Conservation (phyloP, 352 stramenopile genomes). For the Pythium coloratum region DNA sequence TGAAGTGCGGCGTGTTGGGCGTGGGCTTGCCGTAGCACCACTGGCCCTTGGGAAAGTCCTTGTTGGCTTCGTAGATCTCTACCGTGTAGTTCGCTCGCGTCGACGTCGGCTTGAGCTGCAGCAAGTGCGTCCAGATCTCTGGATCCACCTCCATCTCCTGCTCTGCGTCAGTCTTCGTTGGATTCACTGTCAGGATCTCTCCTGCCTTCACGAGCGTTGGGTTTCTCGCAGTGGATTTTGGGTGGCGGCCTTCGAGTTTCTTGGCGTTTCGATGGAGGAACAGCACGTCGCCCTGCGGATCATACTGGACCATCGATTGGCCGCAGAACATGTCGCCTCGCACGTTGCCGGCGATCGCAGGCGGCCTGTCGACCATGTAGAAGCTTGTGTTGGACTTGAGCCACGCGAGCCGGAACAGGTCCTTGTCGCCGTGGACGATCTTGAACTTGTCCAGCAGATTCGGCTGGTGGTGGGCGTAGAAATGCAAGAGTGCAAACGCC, state of each 20-base stretch:
- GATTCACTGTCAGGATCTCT: background rate
- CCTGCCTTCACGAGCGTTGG: background rate
- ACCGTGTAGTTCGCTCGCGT: constrained; percentile 47
- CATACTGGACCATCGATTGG: constrained; percentile 77
- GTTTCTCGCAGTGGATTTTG: background rate
- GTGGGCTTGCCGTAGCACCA: constrained; percentile 52
- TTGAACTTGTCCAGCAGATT: constrained; percentile 62
- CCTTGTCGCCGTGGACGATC: constrained; percentile 74
- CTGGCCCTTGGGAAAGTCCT: constrained; percentile 42
- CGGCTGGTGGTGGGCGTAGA: constrained; percentile 60
- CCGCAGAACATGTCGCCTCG: constrained; percentile 58
- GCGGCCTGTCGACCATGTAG: constrained; percentile 60
- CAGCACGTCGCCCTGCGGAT: constrained; percentile 46
- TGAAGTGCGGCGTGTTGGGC: constrained; percentile 32
- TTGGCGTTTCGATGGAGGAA: constrained; percentile 77
- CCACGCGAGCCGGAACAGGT: constrained; percentile 79
- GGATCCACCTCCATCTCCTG: constrained; percentile 30
- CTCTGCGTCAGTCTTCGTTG: background rate
- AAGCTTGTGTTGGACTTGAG: constrained; percentile 64
- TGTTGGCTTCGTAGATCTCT: constrained; percentile 42
- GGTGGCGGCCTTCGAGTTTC: constrained; percentile 39
- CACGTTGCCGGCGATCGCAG: constrained; percentile 40
- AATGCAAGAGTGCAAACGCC: constrained; percentile 57
- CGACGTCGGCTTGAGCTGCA: constrained; percentile 57
- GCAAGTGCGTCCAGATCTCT: constrained; percentile 67